phyloP scores from a whole-genome alignment of 768 basidiomycete species.

The Kwoniella sp. region DNA sequence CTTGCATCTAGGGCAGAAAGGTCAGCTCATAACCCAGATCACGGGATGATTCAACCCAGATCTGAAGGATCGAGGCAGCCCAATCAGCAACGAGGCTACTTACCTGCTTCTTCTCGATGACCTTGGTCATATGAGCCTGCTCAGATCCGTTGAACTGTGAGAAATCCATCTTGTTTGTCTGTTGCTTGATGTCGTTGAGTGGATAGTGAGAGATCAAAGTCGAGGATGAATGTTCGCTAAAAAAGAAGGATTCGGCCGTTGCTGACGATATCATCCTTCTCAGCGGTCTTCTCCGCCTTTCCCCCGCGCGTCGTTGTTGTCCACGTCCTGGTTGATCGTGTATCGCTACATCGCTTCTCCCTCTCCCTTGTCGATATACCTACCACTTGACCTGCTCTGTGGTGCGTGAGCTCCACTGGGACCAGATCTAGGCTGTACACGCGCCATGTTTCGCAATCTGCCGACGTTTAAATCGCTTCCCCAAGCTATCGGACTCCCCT shows the following conservation, averaged over 20 bases:
- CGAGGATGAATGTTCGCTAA: background rate
- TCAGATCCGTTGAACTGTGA: conserved; percentile 82
- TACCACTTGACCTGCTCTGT: too few relatives aligned
- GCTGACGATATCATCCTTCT: background rate
- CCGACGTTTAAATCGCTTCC: conserved; percentile 45
- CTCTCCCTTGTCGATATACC: too few relatives aligned
- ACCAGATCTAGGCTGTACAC: too few relatives aligned
- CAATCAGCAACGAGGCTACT: too few relatives aligned
- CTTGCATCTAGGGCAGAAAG: conserved; percentile 82
- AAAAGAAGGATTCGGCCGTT: background rate
- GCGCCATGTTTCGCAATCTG: conserved; percentile 35
- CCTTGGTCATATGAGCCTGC: conserved; percentile 81
- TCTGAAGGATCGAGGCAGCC: too few relatives aligned
- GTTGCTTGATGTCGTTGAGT: background rate
- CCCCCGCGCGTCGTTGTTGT: too few relatives aligned
- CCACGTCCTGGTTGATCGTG: too few relatives aligned
- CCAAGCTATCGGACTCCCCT: conserved; percentile 46
- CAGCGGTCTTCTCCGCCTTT: too few relatives aligned
- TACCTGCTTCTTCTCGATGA: conserved; percentile 94
- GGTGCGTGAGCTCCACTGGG: too few relatives aligned
- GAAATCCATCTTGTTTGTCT: conserved; percentile 67
- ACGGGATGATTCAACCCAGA: too few relatives aligned
- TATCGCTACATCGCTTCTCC: too few relatives aligned
- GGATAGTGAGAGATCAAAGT: background rate
- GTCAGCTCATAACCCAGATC: too few relatives aligned